Evolutionary conservation across 345 rosid species (phyloP), one percentile per base, ranked within the genome.

Genomic region (Brassica nigra): DNA sequence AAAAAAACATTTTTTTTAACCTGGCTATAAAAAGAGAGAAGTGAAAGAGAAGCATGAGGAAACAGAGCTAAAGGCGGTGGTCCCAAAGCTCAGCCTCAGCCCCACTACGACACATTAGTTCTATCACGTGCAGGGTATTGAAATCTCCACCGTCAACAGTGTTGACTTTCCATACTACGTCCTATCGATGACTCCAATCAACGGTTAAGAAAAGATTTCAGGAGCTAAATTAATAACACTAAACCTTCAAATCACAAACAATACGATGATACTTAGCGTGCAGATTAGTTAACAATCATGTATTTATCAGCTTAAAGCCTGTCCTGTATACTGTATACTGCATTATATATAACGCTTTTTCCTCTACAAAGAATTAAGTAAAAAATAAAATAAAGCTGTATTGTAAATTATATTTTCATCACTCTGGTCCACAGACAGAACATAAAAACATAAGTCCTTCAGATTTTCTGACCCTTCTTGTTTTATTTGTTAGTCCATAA

Each of bases 211-310:
- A 72, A 54, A 6, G 36, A 49, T 34, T 10, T 0, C 15, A 54
- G 47, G 27, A 49, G 34, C 36, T 4, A 1, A 55, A 18, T 18
- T 18, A 18, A 68, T 70, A 78, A 72, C 68, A 78, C 72, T 62
- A 66, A 55, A 78, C 68, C 31, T 9, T 54, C 33, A 77, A 9
- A n/a, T 49, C 81, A 72, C 73, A 66, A 12, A 74, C 11, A 74
- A 73, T 70, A 79, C 78, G 44, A 79, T 74, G 78, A 74, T 79
- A 79, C 82, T 79, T 79, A 79, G 82, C 75, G 78, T 79, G 82
- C 78, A 70, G 78, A 74, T 74, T 79, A 79, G 75, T 79, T 23
- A 23, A 74, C 75, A 67, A 73, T 78, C 81, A 39, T 67, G 73
- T 73, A 73, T 59, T 62, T 18, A 62, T 5, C 70, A 79, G 58